Conservation (phyloP, 139 green algal species). For the Micractinium sp. region DNA sequence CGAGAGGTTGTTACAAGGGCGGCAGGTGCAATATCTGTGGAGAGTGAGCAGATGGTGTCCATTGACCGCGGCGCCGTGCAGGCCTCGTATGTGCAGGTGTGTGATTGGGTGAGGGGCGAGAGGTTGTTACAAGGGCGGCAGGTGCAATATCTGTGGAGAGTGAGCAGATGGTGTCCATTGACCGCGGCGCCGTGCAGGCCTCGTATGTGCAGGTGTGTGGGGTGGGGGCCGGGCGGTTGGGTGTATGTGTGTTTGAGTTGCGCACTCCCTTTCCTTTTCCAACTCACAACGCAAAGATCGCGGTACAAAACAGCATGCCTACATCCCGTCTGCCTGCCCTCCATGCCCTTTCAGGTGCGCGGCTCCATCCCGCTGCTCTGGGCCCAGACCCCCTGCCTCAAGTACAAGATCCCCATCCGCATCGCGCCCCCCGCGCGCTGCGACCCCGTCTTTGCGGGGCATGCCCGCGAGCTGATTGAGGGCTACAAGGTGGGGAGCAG, state of each 20-base stretch:
- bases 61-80: constrained; percentile 50
- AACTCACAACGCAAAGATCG: too few relatives aligned
- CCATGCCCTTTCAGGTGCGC: too few relatives aligned
- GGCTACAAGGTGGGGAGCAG: constrained; percentile 44
- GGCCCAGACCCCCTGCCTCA: constrained; percentile 87
- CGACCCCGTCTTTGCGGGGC: constrained; percentile 49
- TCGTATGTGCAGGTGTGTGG: constrained; percentile 67
- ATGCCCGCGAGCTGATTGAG: constrained; percentile 46
- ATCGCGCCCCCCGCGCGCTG: constrained; percentile 51
- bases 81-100: constrained; percentile 66
- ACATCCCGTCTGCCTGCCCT: neutral
- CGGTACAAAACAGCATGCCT: neutral
- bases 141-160: constrained; percentile 95
- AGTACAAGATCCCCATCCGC: constrained; percentile 90
- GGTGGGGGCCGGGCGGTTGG: neutral
- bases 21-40: too few relatives aligned
- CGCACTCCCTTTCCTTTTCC: too few relatives aligned
- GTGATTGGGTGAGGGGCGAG: neutral
- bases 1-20: neutral
- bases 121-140: neutral
- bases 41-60: constrained; percentile 88
- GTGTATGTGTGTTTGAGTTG: neutral
- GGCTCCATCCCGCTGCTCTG: constrained; percentile 89
- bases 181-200: constrained; percentile 36
- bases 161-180: constrained; percentile 84